phyloP scores from a whole-genome alignment of 805 yeast genomes.

The Wickerhamomyces sydowiorum region DNA sequence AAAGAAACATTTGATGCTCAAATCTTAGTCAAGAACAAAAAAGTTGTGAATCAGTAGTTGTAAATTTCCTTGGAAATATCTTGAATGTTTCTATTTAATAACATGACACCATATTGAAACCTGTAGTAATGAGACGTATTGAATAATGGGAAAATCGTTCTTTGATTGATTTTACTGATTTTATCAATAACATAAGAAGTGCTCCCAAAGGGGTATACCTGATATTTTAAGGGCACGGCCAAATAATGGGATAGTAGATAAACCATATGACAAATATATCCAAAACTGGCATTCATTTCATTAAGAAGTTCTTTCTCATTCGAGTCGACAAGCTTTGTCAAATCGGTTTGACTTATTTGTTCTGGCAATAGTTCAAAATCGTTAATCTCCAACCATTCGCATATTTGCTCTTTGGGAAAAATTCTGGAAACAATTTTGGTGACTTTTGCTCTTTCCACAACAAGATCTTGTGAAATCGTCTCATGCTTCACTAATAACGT shows the following conservation, averaged over 20 bases:
- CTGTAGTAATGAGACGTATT: conserved; percentile 30
- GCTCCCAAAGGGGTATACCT: conserved; percentile 33
- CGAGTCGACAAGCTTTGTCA: conserved; percentile 9
- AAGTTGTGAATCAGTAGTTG: conserved; percentile 4
- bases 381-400: conserved; percentile 12
- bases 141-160: conserved; percentile 33
- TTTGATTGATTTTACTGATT: conserved; percentile 25
- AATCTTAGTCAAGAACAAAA: conserved; percentile 25
- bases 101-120: conserved; percentile 33
- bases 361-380: conserved; percentile 23
- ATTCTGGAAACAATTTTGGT: conserved; percentile 19
- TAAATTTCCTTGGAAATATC: conserved; percentile 22
- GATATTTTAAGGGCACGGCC: conserved; percentile 32
- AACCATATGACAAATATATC: conserved; percentile 29
- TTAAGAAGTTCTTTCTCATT: conserved; percentile 11
- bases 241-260: conserved; percentile 26
- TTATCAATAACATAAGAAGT: conserved; percentile 34
- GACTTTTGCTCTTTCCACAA: conserved; percentile 14
- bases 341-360: conserved; percentile 9
- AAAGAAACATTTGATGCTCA: conserved; percentile 37
- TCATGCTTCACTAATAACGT: conserved; percentile 8
- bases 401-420: conserved; percentile 26
- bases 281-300: conserved; percentile 28
- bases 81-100: conserved; percentile 31
- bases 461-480: conserved; percentile 10